These are phyloP conservation scores for Pichia sp. DNA, from an alignment of 1,139 yeast genomes.

Conservation along the genomic window DNA sequence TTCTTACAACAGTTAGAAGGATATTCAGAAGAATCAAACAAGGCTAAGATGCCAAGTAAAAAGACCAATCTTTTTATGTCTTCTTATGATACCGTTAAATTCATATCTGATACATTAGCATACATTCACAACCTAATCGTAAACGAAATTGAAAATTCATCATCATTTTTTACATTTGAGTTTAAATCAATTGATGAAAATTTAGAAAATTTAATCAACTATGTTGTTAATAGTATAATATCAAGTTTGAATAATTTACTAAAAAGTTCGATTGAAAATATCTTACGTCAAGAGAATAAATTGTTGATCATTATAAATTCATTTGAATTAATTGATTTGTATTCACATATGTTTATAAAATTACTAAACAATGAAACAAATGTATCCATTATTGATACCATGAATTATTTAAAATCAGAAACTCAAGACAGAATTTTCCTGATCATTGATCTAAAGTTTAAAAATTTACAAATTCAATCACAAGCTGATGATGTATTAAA, in stretches of 20 bases:
- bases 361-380: constrained; percentile 22
- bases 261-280: constrained; percentile 55
- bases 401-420: constrained; percentile 25
- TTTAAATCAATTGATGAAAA: constrained; percentile 15
- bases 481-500: constrained; percentile 18
- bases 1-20: constrained; percentile 48
- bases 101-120: constrained; percentile 83
- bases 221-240: constrained; percentile 39
- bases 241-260: constrained; percentile 46
- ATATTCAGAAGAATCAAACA: constrained; percentile 23
- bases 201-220: constrained; percentile 33
- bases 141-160: constrained; percentile 75
- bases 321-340: constrained; percentile 57
- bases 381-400: constrained; percentile 16
- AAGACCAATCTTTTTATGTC: constrained; percentile 49
- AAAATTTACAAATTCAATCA: constrained; percentile 32
- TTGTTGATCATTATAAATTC: constrained; percentile 51
- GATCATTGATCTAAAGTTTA: constrained; percentile 37
- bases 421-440: constrained; percentile 39
- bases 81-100: constrained; percentile 77
- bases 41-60: neutral
- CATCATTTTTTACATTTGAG: constrained; percentile 42
- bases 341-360: constrained; percentile 62
- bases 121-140: constrained; percentile 85
- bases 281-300: constrained; percentile 59